A percentile compares a stretch with the other conserved stretches of the same genome.
Evolutionary conservation across 2,329 filamentous ascomycete genomes (phyloP).

Genomic region (Ambrosiella xylebori): DNA sequence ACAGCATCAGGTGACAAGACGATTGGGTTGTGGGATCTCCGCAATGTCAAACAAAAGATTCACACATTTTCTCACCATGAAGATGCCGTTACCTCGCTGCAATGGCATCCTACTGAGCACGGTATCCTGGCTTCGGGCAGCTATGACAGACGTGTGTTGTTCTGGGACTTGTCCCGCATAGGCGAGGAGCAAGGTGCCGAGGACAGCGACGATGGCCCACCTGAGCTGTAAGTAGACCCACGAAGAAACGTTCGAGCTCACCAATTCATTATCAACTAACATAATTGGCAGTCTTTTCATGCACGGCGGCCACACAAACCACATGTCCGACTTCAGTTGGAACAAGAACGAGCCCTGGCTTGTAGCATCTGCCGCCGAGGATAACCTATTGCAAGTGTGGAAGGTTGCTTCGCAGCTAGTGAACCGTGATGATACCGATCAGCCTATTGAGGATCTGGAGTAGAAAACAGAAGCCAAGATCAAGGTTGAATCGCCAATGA

Average conservation of each 20-base stretch:
- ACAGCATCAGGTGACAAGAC: slow-evolving; percentile 93
- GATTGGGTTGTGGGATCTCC: slow-evolving; percentile 85
- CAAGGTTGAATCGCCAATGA: neutral
- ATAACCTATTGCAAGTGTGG: slow-evolving; percentile 93
- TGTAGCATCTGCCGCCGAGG: slow-evolving; percentile 85
- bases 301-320: slow-evolving; percentile 96
- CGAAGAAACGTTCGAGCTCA: neutral
- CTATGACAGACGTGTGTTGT: slow-evolving; percentile 83
- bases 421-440: slow-evolving; percentile 56
- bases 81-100: slow-evolving; percentile 76
- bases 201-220: slow-evolving; percentile 84
- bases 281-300: slow-evolving; percentile 58
- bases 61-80: slow-evolving; percentile 79
- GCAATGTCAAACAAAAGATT: slow-evolving; percentile 76
- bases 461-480: neutral
- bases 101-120: slow-evolving; percentile 87
- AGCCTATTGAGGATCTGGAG: slow-evolving; percentile 58
- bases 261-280: slow-evolving; percentile 15
- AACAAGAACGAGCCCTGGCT: slow-evolving; percentile 95
- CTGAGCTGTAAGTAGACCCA: slow-evolving; percentile 57
- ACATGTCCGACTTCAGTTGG: slow-evolving; percentile 94
- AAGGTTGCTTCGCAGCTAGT: slow-evolving; percentile 72
- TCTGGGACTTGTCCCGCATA: slow-evolving; percentile 87
- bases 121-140: slow-evolving; percentile 79
- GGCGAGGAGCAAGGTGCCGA: slow-evolving; percentile 92